Conservation (phyloP, 345 rosid genomes). For the Citrus sp. region DNA sequence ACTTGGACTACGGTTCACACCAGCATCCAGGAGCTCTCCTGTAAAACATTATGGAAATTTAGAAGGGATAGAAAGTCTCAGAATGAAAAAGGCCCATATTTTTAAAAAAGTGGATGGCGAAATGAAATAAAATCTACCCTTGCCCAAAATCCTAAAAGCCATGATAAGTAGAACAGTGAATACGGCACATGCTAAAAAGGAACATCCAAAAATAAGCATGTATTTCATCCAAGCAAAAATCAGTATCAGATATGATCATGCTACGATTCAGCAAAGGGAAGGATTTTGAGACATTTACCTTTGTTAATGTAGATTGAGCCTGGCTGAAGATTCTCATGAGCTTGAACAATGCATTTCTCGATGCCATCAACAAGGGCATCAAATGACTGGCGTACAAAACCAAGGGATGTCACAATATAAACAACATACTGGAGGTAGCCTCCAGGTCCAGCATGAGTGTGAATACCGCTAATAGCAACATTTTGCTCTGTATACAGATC, state of each 20-base stretch:
- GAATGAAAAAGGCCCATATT: background rate
- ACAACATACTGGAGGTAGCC: slow-evolving; percentile 75
- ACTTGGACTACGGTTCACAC: slow-evolving; percentile 70
- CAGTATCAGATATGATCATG: background rate
- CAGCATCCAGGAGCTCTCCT: slow-evolving; percentile 70
- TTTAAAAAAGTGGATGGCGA: background rate
- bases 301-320: slow-evolving; percentile 52
- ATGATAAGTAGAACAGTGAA: too few relatives aligned
- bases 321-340: slow-evolving; percentile 67
- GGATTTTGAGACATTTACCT: slow-evolving; percentile 23
- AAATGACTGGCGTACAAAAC: slow-evolving; percentile 73
- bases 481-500: slow-evolving; percentile 60
- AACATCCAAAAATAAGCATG: background rate
- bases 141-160: too few relatives aligned
- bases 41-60: slow-evolving; percentile 6
- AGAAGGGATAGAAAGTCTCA: background rate
- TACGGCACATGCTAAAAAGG: background rate
- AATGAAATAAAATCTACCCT: background rate
- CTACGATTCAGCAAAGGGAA: background rate
- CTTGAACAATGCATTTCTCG: slow-evolving; percentile 60
- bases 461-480: slow-evolving; percentile 78
- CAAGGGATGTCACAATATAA: slow-evolving; percentile 72
- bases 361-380: slow-evolving; percentile 67
- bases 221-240: background rate
- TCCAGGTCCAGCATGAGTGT: slow-evolving; percentile 79